These are phyloP conservation scores for Durusdinium trenchii DNA, from an alignment of 73 alveolate genomes.

Conservation along the genomic window DNA sequence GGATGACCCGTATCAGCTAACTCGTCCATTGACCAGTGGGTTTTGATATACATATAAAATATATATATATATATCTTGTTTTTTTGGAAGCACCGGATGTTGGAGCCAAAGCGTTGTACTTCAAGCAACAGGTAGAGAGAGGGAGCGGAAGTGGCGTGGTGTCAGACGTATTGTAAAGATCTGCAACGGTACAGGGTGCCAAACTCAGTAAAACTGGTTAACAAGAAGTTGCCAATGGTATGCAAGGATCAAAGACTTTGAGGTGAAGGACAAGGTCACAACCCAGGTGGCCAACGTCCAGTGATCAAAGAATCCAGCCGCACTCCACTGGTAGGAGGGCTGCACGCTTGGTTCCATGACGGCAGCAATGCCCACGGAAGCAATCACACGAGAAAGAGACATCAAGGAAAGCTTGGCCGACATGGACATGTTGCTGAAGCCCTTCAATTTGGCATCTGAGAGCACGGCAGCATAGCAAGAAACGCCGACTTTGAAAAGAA, in stretches of 20 bases:
- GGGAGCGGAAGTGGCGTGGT: too few species aligned
- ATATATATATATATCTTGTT: neutral
- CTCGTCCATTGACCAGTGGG: neutral
- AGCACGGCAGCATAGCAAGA: constrained; percentile 53
- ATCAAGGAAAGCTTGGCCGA: constrained; percentile 7
- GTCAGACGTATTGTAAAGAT: too few species aligned
- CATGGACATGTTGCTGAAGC: constrained; percentile 47
- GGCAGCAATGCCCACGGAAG: constrained; percentile 46
- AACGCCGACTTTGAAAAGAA: constrained; percentile 51
- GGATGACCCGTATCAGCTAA: neutral
- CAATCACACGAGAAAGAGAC: constrained; percentile 7
- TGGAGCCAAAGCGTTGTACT: too few species aligned
- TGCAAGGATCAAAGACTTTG: neutral
- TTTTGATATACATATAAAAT: neutral
- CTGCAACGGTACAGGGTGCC: too few species aligned
- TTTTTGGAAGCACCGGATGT: too few species aligned
- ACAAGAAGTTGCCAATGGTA: too few species aligned
- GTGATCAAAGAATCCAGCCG: constrained; percentile 23
- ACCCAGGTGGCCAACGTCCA: constrained; percentile 22
- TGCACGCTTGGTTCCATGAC: constrained; percentile 57
- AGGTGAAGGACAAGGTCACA: constrained; percentile 36
- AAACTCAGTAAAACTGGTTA: too few species aligned
- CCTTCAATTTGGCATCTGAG: constrained; percentile 28
- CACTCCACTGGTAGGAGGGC: neutral
- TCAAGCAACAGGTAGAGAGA: too few species aligned